These are phyloP conservation scores for Huntiella decipiens DNA, from an alignment of 2,329 filamentous ascomycete genomes.

Conservation along the genomic window DNA sequence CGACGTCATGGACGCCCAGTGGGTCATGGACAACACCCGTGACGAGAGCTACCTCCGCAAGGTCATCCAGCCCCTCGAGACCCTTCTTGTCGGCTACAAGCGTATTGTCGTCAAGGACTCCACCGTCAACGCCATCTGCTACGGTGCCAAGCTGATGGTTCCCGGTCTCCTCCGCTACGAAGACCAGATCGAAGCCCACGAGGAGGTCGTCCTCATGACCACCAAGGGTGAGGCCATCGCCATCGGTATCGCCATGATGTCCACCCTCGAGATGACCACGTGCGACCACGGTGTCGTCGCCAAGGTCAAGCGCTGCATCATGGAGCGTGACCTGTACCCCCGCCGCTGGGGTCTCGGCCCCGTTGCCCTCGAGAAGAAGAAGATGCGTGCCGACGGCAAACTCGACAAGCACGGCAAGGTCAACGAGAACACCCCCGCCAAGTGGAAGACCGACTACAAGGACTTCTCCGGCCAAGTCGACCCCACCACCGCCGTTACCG, in stretches of 20 bases:
- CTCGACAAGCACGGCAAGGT: slow-evolving; percentile 91
- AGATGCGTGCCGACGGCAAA: slow-evolving; percentile 95
- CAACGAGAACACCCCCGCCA: slow-evolving; percentile 82
- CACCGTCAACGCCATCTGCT: slow-evolving; percentile 84
- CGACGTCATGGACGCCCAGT: slow-evolving; percentile 75
- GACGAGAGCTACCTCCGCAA: slow-evolving; percentile 83
- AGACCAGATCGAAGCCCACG: slow-evolving; percentile 76
- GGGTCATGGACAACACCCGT: slow-evolving; percentile 84
- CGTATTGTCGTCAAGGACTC: slow-evolving; percentile 82
- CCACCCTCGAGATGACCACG: slow-evolving; percentile 85
- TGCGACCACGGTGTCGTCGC: slow-evolving; percentile 96
- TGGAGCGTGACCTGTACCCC: slow-evolving; percentile 97
- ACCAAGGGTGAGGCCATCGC: slow-evolving; percentile 98
- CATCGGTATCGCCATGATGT: slow-evolving; percentile 93
- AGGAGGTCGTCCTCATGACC: slow-evolving; percentile 95
- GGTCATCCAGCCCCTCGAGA: slow-evolving; percentile 86
- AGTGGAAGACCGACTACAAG: slow-evolving; percentile 86
- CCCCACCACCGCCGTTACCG: slow-evolving; percentile 26
- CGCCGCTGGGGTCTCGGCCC: slow-evolving; percentile 92
- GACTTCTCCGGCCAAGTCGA: slow-evolving; percentile 47
- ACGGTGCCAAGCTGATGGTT: slow-evolving; percentile 97
- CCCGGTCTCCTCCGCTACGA: slow-evolving; percentile 86
- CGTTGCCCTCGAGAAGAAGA: slow-evolving; percentile 93
- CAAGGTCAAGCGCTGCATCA: slow-evolving; percentile 98
- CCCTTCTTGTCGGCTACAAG: slow-evolving; percentile 82